Base-by-base conservation (phyloP, 1,139 yeast species). In the Diutina sp. region DNA sequence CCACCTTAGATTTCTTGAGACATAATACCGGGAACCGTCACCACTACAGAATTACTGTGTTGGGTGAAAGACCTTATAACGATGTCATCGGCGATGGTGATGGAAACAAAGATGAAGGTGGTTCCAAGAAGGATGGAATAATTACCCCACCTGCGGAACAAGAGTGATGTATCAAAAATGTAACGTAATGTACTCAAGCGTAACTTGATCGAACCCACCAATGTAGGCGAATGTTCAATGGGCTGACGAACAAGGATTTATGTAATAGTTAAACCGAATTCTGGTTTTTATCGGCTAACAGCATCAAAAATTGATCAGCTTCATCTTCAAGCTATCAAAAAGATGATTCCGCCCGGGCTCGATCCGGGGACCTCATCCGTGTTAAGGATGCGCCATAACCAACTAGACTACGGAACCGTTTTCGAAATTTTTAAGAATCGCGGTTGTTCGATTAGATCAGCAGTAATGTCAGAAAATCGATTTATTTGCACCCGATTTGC, bases 1-100 rank as follows among this genome's bases (percentile, higher is more conserved):
- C 67, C 12, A 61, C 62, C n/a, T 59, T 60, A 6, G 70, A 67
- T 59, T 67, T 66, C 61, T 65, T 67, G 58, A 63, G 60, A 47
- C 64, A 63, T 52, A 29, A 57, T 16, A 64, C 66, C 21, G 62
- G 59, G 18, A 41, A 28, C 48, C 46, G 55, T 12, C 55, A 52
- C 35, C 47, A 41, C 14, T 52, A 11, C 28, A 38, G 55, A 7
- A 25, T 52, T 25, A 52, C 55, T 6, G 46, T 41, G n/a, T 29
- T 41, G 9, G 55, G 55, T n/a, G 55, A 52, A 44, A 6, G 38
- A 8, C 55, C 55, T 9, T 52, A 52, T n/a, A 25, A 25, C 14
- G 41, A 35, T 16, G 54, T 21, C 32, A 38, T 25, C 12, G 46
- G 41, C 16, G 53, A 50, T 12, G 53, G 53, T 5, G 53, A 50